A percentile compares a stretch with the other conserved stretches of the same genome.
Conservation (phyloP, 768 basidiomycete species). For the Gyrodon lividus region DNA sequence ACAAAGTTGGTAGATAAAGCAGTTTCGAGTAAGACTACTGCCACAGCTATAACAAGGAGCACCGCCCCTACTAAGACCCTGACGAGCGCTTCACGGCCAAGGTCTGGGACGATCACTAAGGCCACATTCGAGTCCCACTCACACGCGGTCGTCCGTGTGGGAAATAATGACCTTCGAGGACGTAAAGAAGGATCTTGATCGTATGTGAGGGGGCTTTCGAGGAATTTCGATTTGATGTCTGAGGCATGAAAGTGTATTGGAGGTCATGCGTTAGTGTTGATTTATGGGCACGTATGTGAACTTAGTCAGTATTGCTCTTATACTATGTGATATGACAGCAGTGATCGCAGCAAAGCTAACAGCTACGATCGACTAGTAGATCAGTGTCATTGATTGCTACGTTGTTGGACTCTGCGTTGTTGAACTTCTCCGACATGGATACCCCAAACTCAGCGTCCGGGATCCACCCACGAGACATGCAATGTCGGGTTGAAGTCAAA, state of each 20-base stretch:
- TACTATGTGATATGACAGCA: too few relatives aligned
- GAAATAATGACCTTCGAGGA: constrained; percentile 26
- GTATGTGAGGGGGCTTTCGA: constrained; percentile 31
- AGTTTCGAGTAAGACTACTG: not conserved
- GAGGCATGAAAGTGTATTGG: not conserved
- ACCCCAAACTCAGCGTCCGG: too few relatives aligned
- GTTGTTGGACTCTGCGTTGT: too few relatives aligned
- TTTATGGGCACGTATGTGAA: too few relatives aligned
- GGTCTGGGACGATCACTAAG: constrained; percentile 27
- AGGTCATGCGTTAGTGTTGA: constrained; percentile 2
- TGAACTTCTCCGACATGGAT: too few relatives aligned
- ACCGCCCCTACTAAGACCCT: not conserved
- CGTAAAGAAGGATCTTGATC: constrained; percentile 32
- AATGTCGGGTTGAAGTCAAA: too few relatives aligned
- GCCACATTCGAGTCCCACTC: constrained; percentile 22
- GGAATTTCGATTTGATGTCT: constrained; percentile 31
- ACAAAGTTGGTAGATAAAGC: constrained; percentile 9
- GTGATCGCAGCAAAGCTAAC: too few relatives aligned
- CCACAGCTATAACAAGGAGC: not conserved
- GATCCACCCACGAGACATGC: too few relatives aligned
- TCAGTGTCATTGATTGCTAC: too few relatives aligned
- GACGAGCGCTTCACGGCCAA: constrained; percentile 9
- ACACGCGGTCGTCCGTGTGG: constrained; percentile 15
- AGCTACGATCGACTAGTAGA: too few relatives aligned
- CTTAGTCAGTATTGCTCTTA: too few relatives aligned